A percentile compares a stretch with the other conserved stretches of the same genome.
Conservation (phyloP, 805 yeast species). For the Zygoascus bituminiphila region DNA sequence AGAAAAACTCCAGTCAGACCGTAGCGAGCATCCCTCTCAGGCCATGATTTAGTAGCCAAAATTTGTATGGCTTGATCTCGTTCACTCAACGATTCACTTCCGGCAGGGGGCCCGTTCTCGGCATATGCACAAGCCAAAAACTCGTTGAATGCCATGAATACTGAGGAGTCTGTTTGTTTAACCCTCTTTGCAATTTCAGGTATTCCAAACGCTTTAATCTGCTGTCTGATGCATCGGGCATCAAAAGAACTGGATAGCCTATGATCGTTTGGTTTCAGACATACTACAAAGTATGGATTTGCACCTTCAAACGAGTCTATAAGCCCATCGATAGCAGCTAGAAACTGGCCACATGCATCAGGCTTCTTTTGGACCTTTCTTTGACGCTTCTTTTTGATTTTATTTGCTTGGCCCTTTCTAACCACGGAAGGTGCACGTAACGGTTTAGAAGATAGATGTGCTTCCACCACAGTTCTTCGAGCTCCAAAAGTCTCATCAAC, state of each 20-base stretch:
- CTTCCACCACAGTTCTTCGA: slow-evolving; percentile 30
- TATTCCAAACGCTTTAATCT: slow-evolving; percentile 33
- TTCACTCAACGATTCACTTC: slow-evolving; percentile 18
- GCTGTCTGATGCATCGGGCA: slow-evolving; percentile 36
- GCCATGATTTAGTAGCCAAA: slow-evolving; percentile 27
- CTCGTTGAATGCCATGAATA: slow-evolving; percentile 33
- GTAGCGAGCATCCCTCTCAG: slow-evolving; percentile 30
- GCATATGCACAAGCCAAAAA: slow-evolving; percentile 24
- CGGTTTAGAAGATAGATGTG: slow-evolving; percentile 34
- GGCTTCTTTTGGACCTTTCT: slow-evolving; percentile 8
- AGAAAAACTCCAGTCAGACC: slow-evolving; percentile 35
- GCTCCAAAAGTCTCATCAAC: slow-evolving; percentile 28
- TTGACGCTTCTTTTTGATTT: slow-evolving; percentile 6
- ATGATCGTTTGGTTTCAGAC: slow-evolving; percentile 36
- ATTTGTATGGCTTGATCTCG: slow-evolving; percentile 27
- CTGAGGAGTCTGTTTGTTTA: slow-evolving; percentile 30
- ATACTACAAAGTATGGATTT: slow-evolving; percentile 34
- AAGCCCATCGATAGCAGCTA: slow-evolving; percentile 28
- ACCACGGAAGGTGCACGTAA: slow-evolving; percentile 32
- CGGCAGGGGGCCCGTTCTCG: slow-evolving; percentile 4
- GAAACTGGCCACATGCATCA: slow-evolving; percentile 30
- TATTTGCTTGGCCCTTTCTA: slow-evolving; percentile 14
- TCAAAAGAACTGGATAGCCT: slow-evolving; percentile 31
- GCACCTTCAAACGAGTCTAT: slow-evolving; percentile 32
- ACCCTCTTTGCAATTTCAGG: slow-evolving; percentile 34